These are phyloP conservation scores for Solanum tarijense DNA, from an alignment of 257 asterid genomes.

Conservation along the genomic window DNA sequence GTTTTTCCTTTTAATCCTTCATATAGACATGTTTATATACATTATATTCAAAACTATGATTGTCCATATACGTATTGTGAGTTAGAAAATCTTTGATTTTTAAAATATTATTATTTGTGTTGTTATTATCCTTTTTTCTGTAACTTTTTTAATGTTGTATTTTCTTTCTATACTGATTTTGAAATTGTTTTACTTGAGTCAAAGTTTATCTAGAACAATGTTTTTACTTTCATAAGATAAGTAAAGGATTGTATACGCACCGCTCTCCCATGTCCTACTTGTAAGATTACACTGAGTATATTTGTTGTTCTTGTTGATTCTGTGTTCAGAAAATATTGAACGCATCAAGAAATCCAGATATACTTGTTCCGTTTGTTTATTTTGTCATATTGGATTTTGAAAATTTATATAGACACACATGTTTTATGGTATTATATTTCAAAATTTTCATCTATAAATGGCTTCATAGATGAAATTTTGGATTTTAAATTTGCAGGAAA, in stretches of 20 bases:
- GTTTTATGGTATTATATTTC: neutral
- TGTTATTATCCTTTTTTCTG: no score
- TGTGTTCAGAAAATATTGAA: no score
- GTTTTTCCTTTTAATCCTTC: neutral
- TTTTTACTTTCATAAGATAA: neutral
- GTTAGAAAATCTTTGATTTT: neutral
- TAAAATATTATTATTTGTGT: neutral
- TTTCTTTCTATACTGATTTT: neutral
- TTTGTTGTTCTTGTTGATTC: neutral
- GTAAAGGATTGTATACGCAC: neutral
- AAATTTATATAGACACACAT: neutral
- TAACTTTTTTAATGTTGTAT: no score
- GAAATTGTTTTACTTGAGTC: neutral
- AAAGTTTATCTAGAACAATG: neutral
- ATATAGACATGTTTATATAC: neutral
- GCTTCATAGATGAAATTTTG: conserved; percentile 34
- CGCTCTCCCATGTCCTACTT: neutral
- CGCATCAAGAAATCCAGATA: no score
- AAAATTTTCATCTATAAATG: neutral
- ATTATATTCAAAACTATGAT: neutral
- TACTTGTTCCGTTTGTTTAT: neutral
- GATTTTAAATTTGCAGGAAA: conserved; percentile 42
- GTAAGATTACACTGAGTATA: no score
- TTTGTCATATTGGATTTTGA: neutral
- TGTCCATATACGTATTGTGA: neutral